Evolutionary conservation across 2,329 filamentous ascomycete genomes (phyloP), one percentile per base, ranked within the genome.

Genomic region (Trichoderma cornu-damae): DNA sequence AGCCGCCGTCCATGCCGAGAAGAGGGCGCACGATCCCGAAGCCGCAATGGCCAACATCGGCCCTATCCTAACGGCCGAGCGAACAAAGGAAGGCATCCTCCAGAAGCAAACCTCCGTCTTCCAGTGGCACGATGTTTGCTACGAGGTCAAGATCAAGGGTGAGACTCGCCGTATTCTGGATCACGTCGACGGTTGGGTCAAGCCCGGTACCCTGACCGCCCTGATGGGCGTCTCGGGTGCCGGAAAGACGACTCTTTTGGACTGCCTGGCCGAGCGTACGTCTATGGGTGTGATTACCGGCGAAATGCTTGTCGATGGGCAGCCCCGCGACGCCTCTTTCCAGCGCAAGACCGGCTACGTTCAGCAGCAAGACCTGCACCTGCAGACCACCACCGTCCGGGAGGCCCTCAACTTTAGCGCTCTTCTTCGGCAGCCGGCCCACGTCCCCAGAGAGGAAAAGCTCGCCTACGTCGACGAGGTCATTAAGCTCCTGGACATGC

Each of bases 291-390:
- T 96, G 16, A 89, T 96, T 47, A 85, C 83, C 6, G 92, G 92
- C 54, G 87, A 93, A 64, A 94, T 96, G 86, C 71, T 84, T 9
- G 80, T 85, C 11, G 79, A 84, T 59, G 82, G 82, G 28, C 79
- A 77, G 35, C 85, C 83, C 26, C 84, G 89, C 46, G 90, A 95
- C 63, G 79, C 80, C 42, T 90, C 88, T 0, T 96, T 96, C 80
- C 91, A 96, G 71, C 87, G 91, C 62, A 94, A 93, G 75, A 95
- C 90, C 0, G 91, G 91, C 48, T 96, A 96, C 65, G 91, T 92
- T 34, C 90, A 96, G 68, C 92, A 96, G 70, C 90, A 96, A 69
- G 92, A 96, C 80, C 79, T 96, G 12, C 92, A 96, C 69, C 78
- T 95, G 42, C 79, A 86, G 46, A 96, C 90, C 0, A 85, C 86